Conservation (phyloP, 331 rosid genomes). For the Telfairia occidentalis region DNA sequence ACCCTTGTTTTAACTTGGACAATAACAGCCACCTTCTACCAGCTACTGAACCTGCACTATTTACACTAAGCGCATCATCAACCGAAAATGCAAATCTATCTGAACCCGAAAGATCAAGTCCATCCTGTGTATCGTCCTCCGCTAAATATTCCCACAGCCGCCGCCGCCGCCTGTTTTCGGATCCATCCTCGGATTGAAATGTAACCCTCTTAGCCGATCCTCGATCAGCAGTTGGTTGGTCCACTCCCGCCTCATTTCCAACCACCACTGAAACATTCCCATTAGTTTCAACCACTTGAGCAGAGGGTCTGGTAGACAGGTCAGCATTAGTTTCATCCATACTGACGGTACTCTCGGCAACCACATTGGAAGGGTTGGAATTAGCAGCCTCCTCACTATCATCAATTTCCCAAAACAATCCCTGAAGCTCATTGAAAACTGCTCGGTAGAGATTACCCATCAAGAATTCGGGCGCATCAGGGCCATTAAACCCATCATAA, state of each 20-base stretch:
- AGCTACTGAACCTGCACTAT: conserved; percentile 59
- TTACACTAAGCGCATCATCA: conserved; percentile 72
- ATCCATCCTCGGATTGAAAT: conserved; percentile 46
- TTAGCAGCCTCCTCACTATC: conserved; percentile 24
- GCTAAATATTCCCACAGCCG: conserved; percentile 67
- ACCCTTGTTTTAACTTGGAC: conserved; percentile 71
- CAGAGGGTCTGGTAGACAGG: conserved; percentile 9
- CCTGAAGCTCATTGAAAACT: conserved; percentile 77
- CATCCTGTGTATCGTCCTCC: conserved; percentile 62
- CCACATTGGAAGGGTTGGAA: conserved; percentile 19
- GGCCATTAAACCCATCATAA: conserved; percentile 90
- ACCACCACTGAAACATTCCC: conserved; percentile 8
- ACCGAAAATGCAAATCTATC: conserved; percentile 88
- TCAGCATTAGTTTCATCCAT: conserved; percentile 14
- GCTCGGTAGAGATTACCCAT: conserved; percentile 89
- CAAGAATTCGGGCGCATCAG: conserved; percentile 89
- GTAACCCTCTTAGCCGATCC: conserved; percentile 47
- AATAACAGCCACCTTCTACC: conserved; percentile 67
- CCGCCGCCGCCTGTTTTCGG: conserved; percentile 63
- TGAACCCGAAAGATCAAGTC: conserved; percentile 90
- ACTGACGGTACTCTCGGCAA: conserved; percentile 19
- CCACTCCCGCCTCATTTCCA: conserved; percentile 17
- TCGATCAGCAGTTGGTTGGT: conserved; percentile 23
- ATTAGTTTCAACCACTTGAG: conserved; percentile 7
- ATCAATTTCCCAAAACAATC: conserved; percentile 80